phyloP scores from a whole-genome alignment of 805 yeast genomes.

The Candida montana region DNA sequence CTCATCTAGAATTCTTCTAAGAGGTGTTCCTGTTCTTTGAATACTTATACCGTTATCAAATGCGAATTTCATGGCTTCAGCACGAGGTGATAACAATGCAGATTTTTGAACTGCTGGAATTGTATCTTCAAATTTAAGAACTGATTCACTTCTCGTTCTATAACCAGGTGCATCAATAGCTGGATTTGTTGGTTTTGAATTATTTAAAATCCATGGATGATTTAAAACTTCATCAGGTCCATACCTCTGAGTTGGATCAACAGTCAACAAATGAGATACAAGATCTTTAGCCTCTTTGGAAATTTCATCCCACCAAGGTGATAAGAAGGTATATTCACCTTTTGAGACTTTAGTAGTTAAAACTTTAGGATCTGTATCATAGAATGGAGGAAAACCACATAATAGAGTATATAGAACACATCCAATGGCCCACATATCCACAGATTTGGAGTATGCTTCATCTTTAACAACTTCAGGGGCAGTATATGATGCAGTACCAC shows the following conservation, averaged over 20 bases:
- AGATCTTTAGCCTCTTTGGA: conserved; percentile 85
- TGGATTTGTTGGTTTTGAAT: conserved; percentile 28
- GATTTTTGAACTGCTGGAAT: conserved; percentile 16
- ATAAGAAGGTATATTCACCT: conserved; percentile 66
- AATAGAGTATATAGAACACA: conserved; percentile 89
- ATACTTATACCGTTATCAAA: conserved; percentile 84
- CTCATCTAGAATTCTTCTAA: conserved; percentile 20
- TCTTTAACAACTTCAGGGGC: conserved; percentile 98
- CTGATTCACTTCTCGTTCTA: conserved; percentile 17
- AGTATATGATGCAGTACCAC: conserved; percentile 98
- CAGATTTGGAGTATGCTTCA: conserved; percentile 86
- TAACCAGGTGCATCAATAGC: conserved; percentile 44
- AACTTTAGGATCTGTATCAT: conserved; percentile 70
- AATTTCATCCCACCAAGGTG: conserved; percentile 90
- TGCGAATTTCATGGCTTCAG: conserved; percentile 78
- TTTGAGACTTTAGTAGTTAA: conserved; percentile 61
- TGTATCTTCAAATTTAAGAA: conserved; percentile 25
- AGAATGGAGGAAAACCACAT: conserved; percentile 98
- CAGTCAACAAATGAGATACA: conserved; percentile 70
- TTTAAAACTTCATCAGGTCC: conserved; percentile 68
- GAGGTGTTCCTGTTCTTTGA: conserved; percentile 44
- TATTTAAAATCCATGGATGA: conserved; percentile 75
- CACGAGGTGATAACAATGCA: conserved; percentile 53
- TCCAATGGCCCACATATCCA: conserved; percentile 98
- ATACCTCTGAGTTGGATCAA: conserved; percentile 76